Percentiles rank a stretch among this genome's conserved stretches.
Evolutionary conservation across 805 yeast species (phyloP).

Genomic region (Pichia kluyveri): DNA sequence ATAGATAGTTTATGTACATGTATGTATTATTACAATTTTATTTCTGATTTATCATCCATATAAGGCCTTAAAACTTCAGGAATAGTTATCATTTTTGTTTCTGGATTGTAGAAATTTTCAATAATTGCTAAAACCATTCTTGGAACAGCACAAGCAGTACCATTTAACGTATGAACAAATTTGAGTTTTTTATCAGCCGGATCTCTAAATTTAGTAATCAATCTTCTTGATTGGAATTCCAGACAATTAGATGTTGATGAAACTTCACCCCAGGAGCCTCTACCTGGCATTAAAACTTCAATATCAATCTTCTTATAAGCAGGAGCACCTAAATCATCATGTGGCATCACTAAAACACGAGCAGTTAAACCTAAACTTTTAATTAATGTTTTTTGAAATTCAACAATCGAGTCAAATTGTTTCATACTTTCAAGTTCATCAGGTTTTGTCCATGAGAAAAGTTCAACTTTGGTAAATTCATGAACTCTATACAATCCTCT

Average conservation of each 20-base stretch:
- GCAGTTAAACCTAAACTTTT: constrained; percentile 67
- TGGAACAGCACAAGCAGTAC: constrained; percentile 95
- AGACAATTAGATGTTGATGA: constrained; percentile 88
- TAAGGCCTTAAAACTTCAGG: constrained; percentile 62
- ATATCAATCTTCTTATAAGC: constrained; percentile 87
- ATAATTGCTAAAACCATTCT: constrained; percentile 82
- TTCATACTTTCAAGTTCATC: constrained; percentile 26
- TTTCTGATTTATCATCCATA: constrained; percentile 55
- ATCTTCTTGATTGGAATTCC: constrained; percentile 81
- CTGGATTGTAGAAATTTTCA: constrained; percentile 71
- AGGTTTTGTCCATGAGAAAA: constrained; percentile 64
- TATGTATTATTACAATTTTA: constrained; percentile 4
- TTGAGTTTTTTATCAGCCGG: constrained; percentile 23
- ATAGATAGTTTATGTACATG: too few species aligned
- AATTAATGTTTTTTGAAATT: constrained; percentile 58
- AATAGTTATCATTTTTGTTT: constrained; percentile 41
- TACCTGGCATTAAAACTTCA: constrained; percentile 98
- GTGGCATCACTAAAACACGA: constrained; percentile 80
- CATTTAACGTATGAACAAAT: constrained; percentile 80
- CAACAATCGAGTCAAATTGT: constrained; percentile 51
- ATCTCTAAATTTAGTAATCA: constrained; percentile 52
- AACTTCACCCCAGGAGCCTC: constrained; percentile 86
- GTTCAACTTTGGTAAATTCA: constrained; percentile 91
- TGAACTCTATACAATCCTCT: constrained; percentile 91
- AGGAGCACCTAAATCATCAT: constrained; percentile 86